Base-by-base conservation (phyloP, 345 rosid species). In the Eucalyptus cladocalyx region DNA sequence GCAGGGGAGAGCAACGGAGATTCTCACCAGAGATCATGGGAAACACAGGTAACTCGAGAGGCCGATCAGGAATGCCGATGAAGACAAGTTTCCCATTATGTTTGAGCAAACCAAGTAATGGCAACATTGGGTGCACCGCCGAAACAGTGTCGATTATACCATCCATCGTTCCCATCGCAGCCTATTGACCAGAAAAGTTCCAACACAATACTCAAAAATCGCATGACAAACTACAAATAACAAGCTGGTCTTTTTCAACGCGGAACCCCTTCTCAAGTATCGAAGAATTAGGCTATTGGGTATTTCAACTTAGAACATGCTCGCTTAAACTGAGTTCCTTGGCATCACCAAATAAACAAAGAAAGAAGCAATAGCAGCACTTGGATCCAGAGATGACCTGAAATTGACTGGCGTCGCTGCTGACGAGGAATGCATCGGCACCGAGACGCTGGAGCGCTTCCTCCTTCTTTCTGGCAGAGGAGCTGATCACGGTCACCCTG, bases 401-500 rank as follows among this genome's bases (percentile, higher is more conserved):
- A 92, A 95, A 90, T 67, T 96, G 93, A 16, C 89, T 91, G 12
- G 80, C 90, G 88, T 95, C 93, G 10, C 88, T 85, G 90, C 95
- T 94, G 42, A 94, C 90, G 87, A 96, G 56, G 88, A 96, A 96
- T 0, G 90, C 87, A 86, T 96, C 96, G 24, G 94, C 96, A 81
- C 96, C 96, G 12, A 94, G 94, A 65, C 80, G 87, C 12, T 88
- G 89, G 26, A 93, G 32, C 23, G 97, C 97, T 90, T 94, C 97
- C 11, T 93, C 88, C 91, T 90, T 91, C 91, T 96, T 95, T 13
- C 37, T 58, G 3, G 91, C 93, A 5, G 96, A 94, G 45, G 94
- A 92, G 87, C 97, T 96, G 24, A 96, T 93, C 45, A 94, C 97
- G 12, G 98, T 95, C 45, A 96, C 96, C 76, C 90, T 94, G n/a